Base-by-base conservation (phyloP, 1,284 basidiomycete genomes). In the Tranzscheliella williamsii region DNA sequence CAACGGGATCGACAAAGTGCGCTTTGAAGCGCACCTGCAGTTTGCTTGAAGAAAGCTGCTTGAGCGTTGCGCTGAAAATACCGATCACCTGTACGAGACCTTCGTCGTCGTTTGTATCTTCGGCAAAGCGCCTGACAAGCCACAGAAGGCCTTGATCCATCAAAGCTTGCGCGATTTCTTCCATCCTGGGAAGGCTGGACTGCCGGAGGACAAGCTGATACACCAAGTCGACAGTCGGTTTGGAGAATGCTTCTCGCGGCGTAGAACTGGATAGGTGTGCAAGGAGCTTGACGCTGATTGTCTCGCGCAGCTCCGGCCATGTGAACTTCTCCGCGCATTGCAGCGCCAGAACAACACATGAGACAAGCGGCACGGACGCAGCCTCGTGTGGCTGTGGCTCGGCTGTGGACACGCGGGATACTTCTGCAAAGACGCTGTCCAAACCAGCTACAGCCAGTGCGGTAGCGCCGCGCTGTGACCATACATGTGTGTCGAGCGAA, bases 1-100 rank as follows among this genome's bases (percentile, higher is more conserved):
- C 71, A 20, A 91, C 79, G 0, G 89, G 86, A 53, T 96, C 92
- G 0, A 85, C 85, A 6, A 87, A 77, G 60, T 87, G 83, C 1
- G 82, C 63, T 56, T 86, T 87, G 27, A 85, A 77, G 33, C 54
- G 51, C n/a, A 66, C 17, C 4, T 32, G 13, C 5, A 50, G n/a
- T 2, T 27, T 9, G 1, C 32, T 7, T 24, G 38, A 33, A 16
- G 16, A 22, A 24, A 36, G 11, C 22, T 41, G 30, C 16, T 58
- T 31, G 2, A 70, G 9, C 4, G 67, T 44, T 5, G 30, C 20
- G 6, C 44, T 43, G 38, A 72, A 53, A 0, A 44, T n/a, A 5
- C 15, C 23, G 35, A 66, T 57, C 13, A 47, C 34, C 11, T 41
- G 42, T 9, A 64, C 48, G 16, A 66, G 63, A 13, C 42, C 44